Evolutionary conservation across 2,329 filamentous ascomycete genomes (phyloP).

Genomic region (Blumeria hordei): DNA sequence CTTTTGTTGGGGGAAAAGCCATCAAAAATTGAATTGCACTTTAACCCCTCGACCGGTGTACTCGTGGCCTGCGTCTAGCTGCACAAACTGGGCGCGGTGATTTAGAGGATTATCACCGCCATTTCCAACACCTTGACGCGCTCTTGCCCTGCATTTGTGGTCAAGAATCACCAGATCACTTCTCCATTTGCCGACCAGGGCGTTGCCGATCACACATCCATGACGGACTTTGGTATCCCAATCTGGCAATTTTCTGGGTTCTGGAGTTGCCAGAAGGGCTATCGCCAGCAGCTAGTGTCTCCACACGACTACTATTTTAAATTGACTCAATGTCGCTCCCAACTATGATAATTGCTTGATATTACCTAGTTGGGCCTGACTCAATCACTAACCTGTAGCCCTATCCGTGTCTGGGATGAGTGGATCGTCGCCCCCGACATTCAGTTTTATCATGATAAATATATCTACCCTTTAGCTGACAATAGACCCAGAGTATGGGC

Average conservation of each 20-base stretch:
- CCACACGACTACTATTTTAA: not conserved
- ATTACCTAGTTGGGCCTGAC: not conserved
- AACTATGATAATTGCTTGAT: not conserved
- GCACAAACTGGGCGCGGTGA: no score
- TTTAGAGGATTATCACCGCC: no score
- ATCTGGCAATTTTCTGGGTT: not conserved
- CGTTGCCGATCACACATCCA: not conserved
- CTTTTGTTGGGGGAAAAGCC: not conserved
- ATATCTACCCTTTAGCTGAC: not conserved
- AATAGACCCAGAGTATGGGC: not conserved
- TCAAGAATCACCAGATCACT: not conserved
- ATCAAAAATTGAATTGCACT: not conserved
- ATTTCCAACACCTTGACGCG: no score
- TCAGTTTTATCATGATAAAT: not conserved
- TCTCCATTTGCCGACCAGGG: not conserved
- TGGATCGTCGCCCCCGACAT: not conserved
- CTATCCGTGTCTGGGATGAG: not conserved
- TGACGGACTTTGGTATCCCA: not conserved
- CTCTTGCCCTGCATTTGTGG: not conserved
- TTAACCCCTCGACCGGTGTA: not conserved
- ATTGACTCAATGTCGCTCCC: not conserved
- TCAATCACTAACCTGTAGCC: not conserved
- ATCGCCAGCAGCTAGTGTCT: not conserved
- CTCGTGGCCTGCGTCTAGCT: no score
- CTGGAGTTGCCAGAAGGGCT: not conserved